Evolutionary conservation across 2,329 filamentous ascomycete species (phyloP).

Genomic region (Phyllosticta capitalensis): DNA sequence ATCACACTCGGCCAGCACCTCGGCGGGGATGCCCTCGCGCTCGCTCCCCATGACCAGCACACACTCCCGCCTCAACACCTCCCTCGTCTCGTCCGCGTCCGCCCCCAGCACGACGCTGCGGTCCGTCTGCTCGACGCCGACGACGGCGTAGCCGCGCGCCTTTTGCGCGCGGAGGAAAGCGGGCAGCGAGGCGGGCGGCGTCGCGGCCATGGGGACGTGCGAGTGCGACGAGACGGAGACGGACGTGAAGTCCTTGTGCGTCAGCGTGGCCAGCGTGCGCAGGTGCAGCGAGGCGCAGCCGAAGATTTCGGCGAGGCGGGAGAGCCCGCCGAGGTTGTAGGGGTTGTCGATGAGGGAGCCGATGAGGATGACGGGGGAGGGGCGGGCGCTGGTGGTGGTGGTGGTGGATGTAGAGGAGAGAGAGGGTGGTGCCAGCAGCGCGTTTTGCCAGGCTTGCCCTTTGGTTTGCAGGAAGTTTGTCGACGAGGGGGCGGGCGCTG

Average conservation of each 20-base stretch:
- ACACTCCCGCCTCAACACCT: constrained; percentile 12
- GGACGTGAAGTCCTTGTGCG: constrained; percentile 40
- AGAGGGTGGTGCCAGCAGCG: constrained; percentile 20
- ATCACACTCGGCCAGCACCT: constrained; percentile 40
- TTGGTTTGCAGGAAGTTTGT: constrained; percentile 38
- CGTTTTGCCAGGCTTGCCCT: constrained; percentile 34
- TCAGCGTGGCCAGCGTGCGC: constrained; percentile 29
- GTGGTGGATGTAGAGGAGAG: constrained; percentile 12
- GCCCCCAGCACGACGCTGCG: constrained; percentile 36
- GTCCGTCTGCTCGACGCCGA: constrained; percentile 47
- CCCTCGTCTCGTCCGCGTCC: constrained; percentile 13
- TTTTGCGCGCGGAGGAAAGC: constrained; percentile 33
- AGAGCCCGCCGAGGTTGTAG: constrained; percentile 42
- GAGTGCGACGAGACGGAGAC: constrained; percentile 41
- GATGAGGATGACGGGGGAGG: constrained; percentile 35
- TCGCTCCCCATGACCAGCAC: constrained; percentile 43
- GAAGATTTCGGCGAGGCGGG: constrained; percentile 43
- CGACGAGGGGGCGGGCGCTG: constrained; percentile 16
- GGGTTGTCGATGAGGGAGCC: constrained; percentile 43
- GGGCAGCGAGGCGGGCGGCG: constrained; percentile 23
- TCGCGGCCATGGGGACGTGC: constrained; percentile 37
- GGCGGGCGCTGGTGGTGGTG: background rate
- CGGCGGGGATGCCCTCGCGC: constrained; percentile 40
- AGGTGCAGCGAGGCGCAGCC: constrained; percentile 39
- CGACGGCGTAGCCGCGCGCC: constrained; percentile 39